Evolutionary conservation across 2,329 filamentous ascomycete species (phyloP).

Genomic region (Cyanodermella asteris): DNA sequence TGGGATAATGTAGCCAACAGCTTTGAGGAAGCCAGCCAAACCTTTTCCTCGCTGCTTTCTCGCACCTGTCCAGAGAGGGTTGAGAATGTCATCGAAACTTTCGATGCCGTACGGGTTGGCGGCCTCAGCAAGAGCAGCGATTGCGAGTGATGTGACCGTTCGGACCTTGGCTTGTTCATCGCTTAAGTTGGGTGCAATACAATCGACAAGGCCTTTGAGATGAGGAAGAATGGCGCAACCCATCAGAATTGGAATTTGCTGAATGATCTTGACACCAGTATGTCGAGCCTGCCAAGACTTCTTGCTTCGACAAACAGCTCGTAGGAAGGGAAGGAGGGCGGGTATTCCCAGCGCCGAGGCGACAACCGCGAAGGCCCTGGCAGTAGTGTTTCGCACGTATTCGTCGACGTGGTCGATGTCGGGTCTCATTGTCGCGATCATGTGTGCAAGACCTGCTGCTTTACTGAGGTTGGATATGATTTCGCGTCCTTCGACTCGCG

Average conservation of each 20-base stretch:
- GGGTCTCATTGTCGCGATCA: conserved; percentile 98
- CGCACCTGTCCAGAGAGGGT: conserved; percentile 89
- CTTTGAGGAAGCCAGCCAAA: conserved; percentile 86
- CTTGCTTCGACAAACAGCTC: conserved; percentile 90
- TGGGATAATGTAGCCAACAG: conserved; percentile 92
- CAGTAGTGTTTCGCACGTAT: conserved; percentile 94
- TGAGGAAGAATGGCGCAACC: conserved; percentile 90
- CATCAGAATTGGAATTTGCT: conserved; percentile 97
- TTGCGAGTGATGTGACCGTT: conserved; percentile 84
- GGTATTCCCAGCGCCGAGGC: conserved; percentile 91
- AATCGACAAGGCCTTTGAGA: conserved; percentile 86
- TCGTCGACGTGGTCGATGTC: conserved; percentile 98
- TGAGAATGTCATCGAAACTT: conserved; percentile 93
- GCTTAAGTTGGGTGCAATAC: conserved; percentile 84
- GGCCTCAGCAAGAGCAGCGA: conserved; percentile 78
- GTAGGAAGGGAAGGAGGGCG: conserved; percentile 78
- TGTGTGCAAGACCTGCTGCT: conserved; percentile 85
- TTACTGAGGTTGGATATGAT: conserved; percentile 98
- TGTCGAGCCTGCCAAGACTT: conserved; percentile 98
- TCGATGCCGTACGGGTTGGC: conserved; percentile 98
- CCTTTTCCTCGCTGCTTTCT: conserved; percentile 93
- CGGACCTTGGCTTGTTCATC: conserved; percentile 96
- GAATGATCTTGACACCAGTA: conserved; percentile 96
- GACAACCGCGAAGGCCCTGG: conserved; percentile 88
- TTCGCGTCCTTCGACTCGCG: conserved; percentile 89